A percentile compares a stretch with the other conserved stretches of the same genome.
phyloP scores from a whole-genome alignment of 2,329 filamentous ascomycete species.

The Fusarium sp. region DNA sequence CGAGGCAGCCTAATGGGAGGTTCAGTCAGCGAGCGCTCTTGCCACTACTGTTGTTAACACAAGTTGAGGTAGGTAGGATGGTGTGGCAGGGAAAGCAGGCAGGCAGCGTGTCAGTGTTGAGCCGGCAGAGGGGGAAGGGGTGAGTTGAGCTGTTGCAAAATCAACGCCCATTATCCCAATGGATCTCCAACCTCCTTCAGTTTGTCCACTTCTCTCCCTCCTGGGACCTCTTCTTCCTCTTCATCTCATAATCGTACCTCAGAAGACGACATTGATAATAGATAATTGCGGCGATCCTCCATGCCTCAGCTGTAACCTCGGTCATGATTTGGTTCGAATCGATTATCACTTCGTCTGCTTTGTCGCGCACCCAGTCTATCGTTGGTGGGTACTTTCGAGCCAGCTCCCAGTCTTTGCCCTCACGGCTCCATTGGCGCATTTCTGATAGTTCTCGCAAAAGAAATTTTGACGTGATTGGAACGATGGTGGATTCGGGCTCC shows the following conservation, averaged over 20 bases:
- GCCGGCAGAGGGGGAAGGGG: not conserved
- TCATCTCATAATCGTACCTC: constrained; percentile 40
- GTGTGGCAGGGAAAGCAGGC: not conserved
- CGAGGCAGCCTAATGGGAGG: constrained; percentile 46
- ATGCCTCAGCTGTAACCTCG: constrained; percentile 52
- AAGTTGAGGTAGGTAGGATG: not conserved
- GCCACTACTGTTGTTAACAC: not conserved
- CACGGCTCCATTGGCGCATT: constrained; percentile 50
- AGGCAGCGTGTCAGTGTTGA: not conserved
- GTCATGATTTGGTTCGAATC: constrained; percentile 48
- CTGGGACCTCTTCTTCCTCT: not conserved
- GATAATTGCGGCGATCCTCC: constrained; percentile 51
- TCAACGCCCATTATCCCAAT: not conserved
- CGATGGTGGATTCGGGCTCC: constrained; percentile 44
- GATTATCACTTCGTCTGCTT: constrained; percentile 39
- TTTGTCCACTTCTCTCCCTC: not conserved
- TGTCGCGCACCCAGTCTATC: constrained; percentile 45
- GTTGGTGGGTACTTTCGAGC: constrained; percentile 24
- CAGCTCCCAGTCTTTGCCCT: constrained; percentile 36
- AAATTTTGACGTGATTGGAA: constrained; percentile 45
- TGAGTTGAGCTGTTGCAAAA: not conserved
- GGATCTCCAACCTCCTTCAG: not conserved
- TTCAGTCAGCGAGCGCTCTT: constrained; percentile 10
- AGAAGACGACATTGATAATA: constrained; percentile 52
- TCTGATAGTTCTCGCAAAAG: constrained; percentile 41